phyloP scores from a whole-genome alignment of 176 grass and related monocot species.

The Oryza meridionalis region DNA sequence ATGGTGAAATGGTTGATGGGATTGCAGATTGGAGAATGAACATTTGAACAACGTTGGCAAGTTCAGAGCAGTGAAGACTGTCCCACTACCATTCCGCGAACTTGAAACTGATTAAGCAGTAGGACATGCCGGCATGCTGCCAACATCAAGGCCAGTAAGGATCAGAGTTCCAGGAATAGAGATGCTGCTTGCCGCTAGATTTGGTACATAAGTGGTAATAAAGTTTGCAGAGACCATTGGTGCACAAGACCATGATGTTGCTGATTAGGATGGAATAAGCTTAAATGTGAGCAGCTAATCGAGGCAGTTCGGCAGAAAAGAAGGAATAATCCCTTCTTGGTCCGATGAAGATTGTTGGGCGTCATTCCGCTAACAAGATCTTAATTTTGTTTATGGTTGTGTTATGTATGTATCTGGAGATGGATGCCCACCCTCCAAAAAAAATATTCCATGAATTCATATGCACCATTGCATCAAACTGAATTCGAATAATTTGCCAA shows the following conservation, averaged over 20 bases:
- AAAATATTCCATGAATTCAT: conserved; percentile 33
- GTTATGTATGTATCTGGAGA: conserved; percentile 31
- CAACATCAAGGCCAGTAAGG: conserved; percentile 35
- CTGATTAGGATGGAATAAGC: conserved; percentile 50
- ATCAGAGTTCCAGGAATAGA: conserved; percentile 22
- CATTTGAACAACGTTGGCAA: conserved; percentile 91
- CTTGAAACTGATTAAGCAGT: conserved; percentile 57
- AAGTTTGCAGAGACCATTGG: conserved; percentile 41
- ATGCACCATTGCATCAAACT: conserved; percentile 5
- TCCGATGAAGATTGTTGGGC: conserved; percentile 38
- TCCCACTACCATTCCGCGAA: conserved; percentile 85
- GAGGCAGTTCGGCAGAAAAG: conserved; percentile 26
- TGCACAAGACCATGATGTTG: conserved; percentile 33
- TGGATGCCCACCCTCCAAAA: neutral
- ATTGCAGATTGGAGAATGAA: conserved; percentile 81
- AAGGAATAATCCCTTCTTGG: conserved; percentile 28
- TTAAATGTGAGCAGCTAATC: conserved; percentile 20
- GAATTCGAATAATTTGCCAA: conserved; percentile 4
- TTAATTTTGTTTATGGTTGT: conserved; percentile 32
- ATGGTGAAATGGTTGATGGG: neutral
- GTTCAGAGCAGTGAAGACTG: conserved; percentile 78
- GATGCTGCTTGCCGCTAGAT: conserved; percentile 28
- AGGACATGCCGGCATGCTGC: conserved; percentile 9
- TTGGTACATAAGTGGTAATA: conserved; percentile 46
- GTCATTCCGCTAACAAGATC: conserved; percentile 41